Percentiles rank a stretch among this genome's conserved stretches.
These are phyloP conservation scores for Talaromyces proteolyticus DNA, from an alignment of 495 filamentous ascomycete species.

Conservation along the genomic window DNA sequence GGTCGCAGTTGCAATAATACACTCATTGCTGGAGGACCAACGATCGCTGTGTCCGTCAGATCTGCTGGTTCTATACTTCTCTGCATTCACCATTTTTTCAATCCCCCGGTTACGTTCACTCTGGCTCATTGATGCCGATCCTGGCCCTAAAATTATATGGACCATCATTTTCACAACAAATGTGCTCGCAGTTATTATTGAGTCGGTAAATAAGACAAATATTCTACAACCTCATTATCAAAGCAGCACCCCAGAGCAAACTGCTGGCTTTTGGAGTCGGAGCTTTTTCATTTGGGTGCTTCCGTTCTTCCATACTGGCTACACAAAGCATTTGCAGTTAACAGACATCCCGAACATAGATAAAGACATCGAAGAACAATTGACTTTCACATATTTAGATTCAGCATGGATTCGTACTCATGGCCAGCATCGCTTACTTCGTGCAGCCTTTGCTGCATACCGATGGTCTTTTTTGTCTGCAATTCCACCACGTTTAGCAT, in stretches of 20 bases:
- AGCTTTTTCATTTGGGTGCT: conserved; percentile 56
- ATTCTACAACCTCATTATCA: conserved; percentile 32
- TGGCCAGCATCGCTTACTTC: conserved; percentile 8
- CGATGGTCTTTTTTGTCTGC: conserved; percentile 27
- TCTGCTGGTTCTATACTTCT: conserved; percentile 53
- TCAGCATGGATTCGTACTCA: neutral
- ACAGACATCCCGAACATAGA: neutral
- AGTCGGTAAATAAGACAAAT: conserved; percentile 48
- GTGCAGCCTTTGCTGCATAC: conserved; percentile 14
- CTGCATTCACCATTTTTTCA: conserved; percentile 53
- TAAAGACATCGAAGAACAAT: neutral
- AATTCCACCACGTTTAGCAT: conserved; percentile 39
- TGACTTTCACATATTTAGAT: neutral
- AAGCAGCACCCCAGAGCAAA: conserved; percentile 37
- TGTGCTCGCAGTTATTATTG: conserved; percentile 39
- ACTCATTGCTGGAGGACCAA: conserved; percentile 54
- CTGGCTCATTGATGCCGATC: conserved; percentile 43
- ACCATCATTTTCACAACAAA: conserved; percentile 42
- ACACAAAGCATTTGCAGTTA: neutral
- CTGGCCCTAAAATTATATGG: conserved; percentile 22
- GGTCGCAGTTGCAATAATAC: conserved; percentile 27
- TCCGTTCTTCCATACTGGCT: conserved; percentile 31
- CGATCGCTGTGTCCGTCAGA: conserved; percentile 50
- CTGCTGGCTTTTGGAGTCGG: conserved; percentile 44
- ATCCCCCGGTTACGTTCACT: conserved; percentile 46